Base-by-base conservation (phyloP, 768 basidiomycete species). In the Cyclocybe aegerita region DNA sequence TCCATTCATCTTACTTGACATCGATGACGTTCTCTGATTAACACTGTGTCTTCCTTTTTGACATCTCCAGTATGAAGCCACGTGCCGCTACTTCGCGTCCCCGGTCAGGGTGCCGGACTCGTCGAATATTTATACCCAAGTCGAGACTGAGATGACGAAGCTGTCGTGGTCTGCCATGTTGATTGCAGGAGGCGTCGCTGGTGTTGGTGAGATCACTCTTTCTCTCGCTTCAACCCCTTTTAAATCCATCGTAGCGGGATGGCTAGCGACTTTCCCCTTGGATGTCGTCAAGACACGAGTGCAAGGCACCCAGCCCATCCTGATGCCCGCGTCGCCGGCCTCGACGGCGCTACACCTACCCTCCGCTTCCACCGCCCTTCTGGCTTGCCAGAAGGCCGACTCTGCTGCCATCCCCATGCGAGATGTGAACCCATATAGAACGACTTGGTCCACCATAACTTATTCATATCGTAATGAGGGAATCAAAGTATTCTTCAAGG, bases 241-340 rank as follows among this genome's bases (percentile, higher is more conserved):
- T 36, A 16, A 2, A 16, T 32, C 36, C 39, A 12, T 44, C 54
- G 14, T 41, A 78, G 78, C 78, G 7, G 88, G 89, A 7, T 95
- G 92, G 92, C 34, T 84, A 0, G 75, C 72, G 2, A 95, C 93
- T 1, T 97, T 96, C 65, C 91, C 92, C 2, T 73, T 93, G 48
- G 93, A 97, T 61, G 88, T 93, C 3, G 77, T 95, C 53, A 96
- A 97, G 71, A 95, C 94, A 10, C 82, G 93, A 4, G 81, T 94
- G 58, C 93, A 97, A 65, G 81, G 81, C 29, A 73, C 65, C 34
- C 61, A 68, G 33, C 57, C 60, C 4, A 45, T 63, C 9, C 31
- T 39, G 35, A 38, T 54, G 32, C 46, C 54, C 9, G 48, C 40
- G 30, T 11, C 49, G 16, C 7, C 49, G 15, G 5, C 48, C 32